Conservation (phyloP, 768 basidiomycete species). For the Glaciozyma martinii region DNA sequence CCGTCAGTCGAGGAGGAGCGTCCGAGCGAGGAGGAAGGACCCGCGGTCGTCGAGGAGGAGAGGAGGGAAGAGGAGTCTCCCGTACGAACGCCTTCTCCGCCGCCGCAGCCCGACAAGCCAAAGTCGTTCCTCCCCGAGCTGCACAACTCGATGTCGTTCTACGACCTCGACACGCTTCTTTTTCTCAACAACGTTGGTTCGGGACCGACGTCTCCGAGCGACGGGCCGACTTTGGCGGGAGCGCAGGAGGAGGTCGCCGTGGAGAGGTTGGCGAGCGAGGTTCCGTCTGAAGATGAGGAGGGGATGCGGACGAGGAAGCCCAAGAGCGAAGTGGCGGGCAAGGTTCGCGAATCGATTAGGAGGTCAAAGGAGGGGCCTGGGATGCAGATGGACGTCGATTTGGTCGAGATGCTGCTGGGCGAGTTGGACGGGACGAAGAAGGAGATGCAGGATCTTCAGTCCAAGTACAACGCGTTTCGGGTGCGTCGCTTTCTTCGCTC, state of each 20-base stretch:
- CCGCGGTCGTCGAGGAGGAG: background rate
- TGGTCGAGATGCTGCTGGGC: constrained; percentile 60
- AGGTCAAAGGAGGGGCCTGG: constrained; percentile 39
- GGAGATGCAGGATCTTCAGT: constrained; percentile 58
- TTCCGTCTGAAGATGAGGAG: background rate
- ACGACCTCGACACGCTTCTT: constrained; percentile 63
- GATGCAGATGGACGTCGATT: constrained; percentile 60
- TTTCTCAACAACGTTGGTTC: constrained; percentile 35
- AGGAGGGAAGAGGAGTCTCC: background rate
- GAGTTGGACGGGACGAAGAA: constrained; percentile 58
- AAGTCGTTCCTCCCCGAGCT: constrained; percentile 8
- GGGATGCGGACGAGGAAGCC: background rate
- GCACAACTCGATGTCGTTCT: constrained; percentile 55
- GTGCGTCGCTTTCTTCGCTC: constrained; percentile 44
- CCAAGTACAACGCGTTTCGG: constrained; percentile 75
- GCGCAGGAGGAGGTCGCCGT: background rate
- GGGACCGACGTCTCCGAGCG: constrained; percentile 7
- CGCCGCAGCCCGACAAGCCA: background rate
- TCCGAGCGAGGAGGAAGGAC: background rate
- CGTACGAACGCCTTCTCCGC: background rate
- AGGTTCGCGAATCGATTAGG: constrained; percentile 49
- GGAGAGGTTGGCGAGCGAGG: background rate
- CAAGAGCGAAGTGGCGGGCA: constrained; percentile 19
- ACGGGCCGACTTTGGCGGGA: background rate
- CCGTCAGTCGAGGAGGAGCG: background rate